phyloP scores from a whole-genome alignment of 2,329 filamentous ascomycete species.

The Aspergillus piperis region DNA sequence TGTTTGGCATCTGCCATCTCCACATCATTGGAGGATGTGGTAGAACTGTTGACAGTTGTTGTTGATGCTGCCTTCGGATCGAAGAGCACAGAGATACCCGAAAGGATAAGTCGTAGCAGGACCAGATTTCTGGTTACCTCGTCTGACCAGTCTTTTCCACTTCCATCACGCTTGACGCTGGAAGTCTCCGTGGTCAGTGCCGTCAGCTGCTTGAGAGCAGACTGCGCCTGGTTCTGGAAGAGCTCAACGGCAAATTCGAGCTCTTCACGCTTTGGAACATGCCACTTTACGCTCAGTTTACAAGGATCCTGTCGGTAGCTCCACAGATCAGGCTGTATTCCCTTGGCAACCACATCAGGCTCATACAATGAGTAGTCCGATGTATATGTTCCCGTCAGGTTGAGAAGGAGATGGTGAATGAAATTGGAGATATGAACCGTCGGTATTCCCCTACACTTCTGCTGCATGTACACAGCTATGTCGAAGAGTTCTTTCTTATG shows the following conservation, averaged over 20 bases:
- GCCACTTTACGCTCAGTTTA: constrained; percentile 85
- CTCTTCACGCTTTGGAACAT: constrained; percentile 77
- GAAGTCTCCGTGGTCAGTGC: constrained; percentile 79
- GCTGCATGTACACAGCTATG: constrained; percentile 94
- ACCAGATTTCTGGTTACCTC: constrained; percentile 89
- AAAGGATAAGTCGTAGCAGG: constrained; percentile 82
- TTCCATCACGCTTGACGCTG: constrained; percentile 84
- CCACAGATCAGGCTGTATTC: constrained; percentile 80
- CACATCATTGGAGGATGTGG: constrained; percentile 41
- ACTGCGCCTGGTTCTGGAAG: constrained; percentile 79
- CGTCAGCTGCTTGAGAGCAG: constrained; percentile 72
- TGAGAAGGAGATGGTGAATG: constrained; percentile 92
- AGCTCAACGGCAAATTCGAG: constrained; percentile 86
- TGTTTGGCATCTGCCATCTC: constrained; percentile 49
- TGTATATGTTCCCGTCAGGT: constrained; percentile 91
- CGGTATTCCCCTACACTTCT: constrained; percentile 88
- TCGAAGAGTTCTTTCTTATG: constrained; percentile 88
- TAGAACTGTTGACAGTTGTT: constrained; percentile 47
- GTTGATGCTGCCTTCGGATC: constrained; percentile 72
- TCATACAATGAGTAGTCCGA: constrained; percentile 88
- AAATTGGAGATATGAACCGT: constrained; percentile 97
- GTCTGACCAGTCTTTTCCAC: constrained; percentile 98
- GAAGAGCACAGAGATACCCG: constrained; percentile 86
- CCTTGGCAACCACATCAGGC: constrained; percentile 68
- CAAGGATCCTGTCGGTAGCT: constrained; percentile 72